phyloP scores from a whole-genome alignment of 1,284 basidiomycete genomes.

The Pseudomicrostroma phylloplanum region DNA sequence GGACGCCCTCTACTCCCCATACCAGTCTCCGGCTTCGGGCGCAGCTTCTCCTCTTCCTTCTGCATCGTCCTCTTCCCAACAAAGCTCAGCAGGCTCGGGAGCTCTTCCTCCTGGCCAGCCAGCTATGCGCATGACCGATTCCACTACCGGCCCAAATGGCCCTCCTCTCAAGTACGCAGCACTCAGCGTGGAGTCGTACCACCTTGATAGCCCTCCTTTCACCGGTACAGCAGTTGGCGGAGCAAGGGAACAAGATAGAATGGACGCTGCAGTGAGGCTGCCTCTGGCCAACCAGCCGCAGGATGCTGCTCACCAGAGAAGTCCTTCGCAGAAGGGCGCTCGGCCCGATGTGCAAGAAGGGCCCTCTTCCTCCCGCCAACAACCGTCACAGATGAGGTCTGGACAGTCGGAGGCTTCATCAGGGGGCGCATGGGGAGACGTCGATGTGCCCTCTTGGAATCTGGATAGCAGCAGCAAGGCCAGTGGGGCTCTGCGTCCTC shows the following conservation, averaged over 20 bases:
- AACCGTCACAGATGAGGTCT: background rate
- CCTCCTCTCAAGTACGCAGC: slow-evolving; percentile 43
- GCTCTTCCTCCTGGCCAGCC: slow-evolving; percentile 6
- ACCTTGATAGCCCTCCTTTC: slow-evolving; percentile 48
- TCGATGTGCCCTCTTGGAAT: slow-evolving; percentile 34
- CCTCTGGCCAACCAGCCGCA: background rate
- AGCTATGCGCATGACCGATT: slow-evolving; percentile 37
- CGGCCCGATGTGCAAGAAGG: background rate
- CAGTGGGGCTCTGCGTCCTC: background rate
- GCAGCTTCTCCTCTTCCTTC: too few relatives aligned
- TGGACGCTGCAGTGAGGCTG: slow-evolving; percentile 10
- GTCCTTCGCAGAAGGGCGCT: background rate
- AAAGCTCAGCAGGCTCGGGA: too few relatives aligned
- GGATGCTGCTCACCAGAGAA: background rate
- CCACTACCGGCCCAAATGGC: slow-evolving; percentile 31
- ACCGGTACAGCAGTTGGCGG: slow-evolving; percentile 41
- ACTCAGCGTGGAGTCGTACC: slow-evolving; percentile 45
- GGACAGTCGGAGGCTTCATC: background rate
- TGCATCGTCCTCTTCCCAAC: too few relatives aligned
- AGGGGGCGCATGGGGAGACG: slow-evolving; percentile 13
- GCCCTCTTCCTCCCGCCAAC: slow-evolving; percentile 2
- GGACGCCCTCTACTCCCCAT: too few relatives aligned
- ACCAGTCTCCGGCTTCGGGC: too few relatives aligned
- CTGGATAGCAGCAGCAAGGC: slow-evolving; percentile 17
- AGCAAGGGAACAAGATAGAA: slow-evolving; percentile 20